A percentile compares a stretch with the other conserved stretches of the same genome.
These are phyloP conservation scores for Salix udensis DNA, from an alignment of 345 rosid genomes.

Conservation along the genomic window DNA sequence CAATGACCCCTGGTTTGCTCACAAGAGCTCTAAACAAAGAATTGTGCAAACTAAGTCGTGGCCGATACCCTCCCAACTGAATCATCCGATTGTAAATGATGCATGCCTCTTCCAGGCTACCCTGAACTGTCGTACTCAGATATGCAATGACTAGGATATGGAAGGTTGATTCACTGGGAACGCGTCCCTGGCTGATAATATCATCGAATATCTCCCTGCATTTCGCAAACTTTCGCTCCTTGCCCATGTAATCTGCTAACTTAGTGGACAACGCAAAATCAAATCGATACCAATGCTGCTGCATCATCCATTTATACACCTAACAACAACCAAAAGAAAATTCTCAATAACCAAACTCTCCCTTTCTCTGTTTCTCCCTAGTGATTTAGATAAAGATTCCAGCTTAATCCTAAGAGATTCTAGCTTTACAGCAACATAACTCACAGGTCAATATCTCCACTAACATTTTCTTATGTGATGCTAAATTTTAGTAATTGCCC, in stretches of 20 bases:
- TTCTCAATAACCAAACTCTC: background rate
- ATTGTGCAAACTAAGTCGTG: slow-evolving; percentile 67
- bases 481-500: background rate
- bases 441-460: background rate
- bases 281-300: slow-evolving; percentile 74
- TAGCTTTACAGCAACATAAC: background rate
- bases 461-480: background rate
- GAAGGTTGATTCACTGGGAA: slow-evolving; percentile 85
- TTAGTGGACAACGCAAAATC: slow-evolving; percentile 86
- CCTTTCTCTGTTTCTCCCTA: background rate
- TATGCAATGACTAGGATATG: slow-evolving; percentile 76
- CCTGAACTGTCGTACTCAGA: slow-evolving; percentile 61
- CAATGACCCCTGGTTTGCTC: slow-evolving; percentile 46
- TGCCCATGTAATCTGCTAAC: slow-evolving; percentile 82
- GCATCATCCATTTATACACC: slow-evolving; percentile 95
- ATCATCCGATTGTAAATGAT: slow-evolving; percentile 78
- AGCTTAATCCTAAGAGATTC: background rate
- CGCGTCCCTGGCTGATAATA: slow-evolving; percentile 78
- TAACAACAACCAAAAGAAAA: slow-evolving; percentile 20
- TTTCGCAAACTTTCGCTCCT: slow-evolving; percentile 65
- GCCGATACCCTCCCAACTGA: slow-evolving; percentile 82
- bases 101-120: slow-evolving; percentile 78
- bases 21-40: slow-evolving; percentile 72
- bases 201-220: slow-evolving; percentile 80
- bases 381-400: background rate